phyloP scores from a whole-genome alignment of 345 rosid species.

The Aurinia saxatilis region DNA sequence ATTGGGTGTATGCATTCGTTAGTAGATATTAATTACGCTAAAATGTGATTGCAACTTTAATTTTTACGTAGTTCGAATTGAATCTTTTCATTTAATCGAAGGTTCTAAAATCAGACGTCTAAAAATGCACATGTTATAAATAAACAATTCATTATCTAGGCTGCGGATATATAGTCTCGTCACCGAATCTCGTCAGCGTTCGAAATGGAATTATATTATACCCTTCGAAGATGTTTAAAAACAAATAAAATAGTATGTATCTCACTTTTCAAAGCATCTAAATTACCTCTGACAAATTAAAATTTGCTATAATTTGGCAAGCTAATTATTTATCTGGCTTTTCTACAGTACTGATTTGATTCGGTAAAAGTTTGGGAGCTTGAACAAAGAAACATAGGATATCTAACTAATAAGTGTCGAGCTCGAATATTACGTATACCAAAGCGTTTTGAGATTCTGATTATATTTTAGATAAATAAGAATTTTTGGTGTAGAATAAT shows the following conservation, averaged over 20 bases:
- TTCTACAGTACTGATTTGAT: no score
- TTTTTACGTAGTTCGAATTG: background rate
- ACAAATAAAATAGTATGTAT: background rate
- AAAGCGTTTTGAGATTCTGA: background rate
- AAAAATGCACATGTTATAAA: no score
- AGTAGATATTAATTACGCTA: no score
- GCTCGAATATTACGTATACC: background rate
- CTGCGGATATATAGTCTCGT: background rate
- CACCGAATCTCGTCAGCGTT: no score
- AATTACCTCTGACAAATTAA: conserved; percentile 1
- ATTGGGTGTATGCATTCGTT: no score
- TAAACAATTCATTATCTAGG: background rate
- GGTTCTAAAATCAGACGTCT: background rate
- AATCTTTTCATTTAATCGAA: background rate
- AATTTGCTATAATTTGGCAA: background rate
- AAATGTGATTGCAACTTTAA: background rate
- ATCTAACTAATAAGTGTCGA: background rate
- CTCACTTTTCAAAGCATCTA: background rate
- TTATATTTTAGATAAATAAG: background rate
- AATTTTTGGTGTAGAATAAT: background rate
- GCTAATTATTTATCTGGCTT: no score
- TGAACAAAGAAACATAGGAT: background rate
- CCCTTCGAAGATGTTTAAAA: background rate
- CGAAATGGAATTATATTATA: conserved; percentile 7
- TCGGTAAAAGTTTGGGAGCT: background rate